Conservation (phyloP, 495 filamentous ascomycete species). For the Hypoxylon fuscum region DNA sequence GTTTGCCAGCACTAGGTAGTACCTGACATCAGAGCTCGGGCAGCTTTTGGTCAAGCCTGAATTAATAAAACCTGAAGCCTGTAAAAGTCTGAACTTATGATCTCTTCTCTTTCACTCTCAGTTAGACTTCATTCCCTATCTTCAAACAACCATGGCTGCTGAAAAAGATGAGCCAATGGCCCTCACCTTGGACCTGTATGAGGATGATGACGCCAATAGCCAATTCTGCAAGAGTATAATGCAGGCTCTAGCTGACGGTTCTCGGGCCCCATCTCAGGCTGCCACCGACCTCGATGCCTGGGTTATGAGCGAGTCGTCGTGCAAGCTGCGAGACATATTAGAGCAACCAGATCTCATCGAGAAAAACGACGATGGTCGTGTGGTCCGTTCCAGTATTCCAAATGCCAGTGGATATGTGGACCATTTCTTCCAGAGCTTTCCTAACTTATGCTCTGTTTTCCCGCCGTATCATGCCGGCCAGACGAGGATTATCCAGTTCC, state of each 20-base stretch:
- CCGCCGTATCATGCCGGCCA: conserved; percentile 22
- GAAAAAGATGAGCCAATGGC: conserved; percentile 15
- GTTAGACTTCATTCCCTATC: not conserved
- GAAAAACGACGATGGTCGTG: conserved; percentile 4
- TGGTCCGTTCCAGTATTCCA: conserved; percentile 10
- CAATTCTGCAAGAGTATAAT: conserved; percentile 18
- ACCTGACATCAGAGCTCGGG: too few species aligned
- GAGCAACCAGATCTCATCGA: conserved; percentile 12
- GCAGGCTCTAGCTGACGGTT: conserved; percentile 17
- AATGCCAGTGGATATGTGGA: conserved; percentile 26
- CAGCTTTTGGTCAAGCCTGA: too few species aligned
- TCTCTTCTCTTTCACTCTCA: not conserved
- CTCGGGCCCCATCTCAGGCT: conserved; percentile 7
- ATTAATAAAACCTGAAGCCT: too few species aligned
- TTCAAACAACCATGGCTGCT: conserved; percentile 10
- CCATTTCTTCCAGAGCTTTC: conserved; percentile 24
- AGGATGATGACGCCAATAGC: conserved; percentile 10
- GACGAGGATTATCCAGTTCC: conserved; percentile 18
- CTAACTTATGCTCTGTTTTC: conserved; percentile 23
- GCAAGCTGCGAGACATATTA: conserved; percentile 6
- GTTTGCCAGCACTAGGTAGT: too few species aligned
- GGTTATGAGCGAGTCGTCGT: conserved; percentile 19
- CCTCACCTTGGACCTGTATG: conserved; percentile 18
- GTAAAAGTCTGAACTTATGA: too few species aligned
- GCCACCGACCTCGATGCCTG: conserved; percentile 17